These are phyloP conservation scores for Ensete ventricosum DNA, from an alignment of 176 grass and related monocot species.

Conservation along the genomic window DNA sequence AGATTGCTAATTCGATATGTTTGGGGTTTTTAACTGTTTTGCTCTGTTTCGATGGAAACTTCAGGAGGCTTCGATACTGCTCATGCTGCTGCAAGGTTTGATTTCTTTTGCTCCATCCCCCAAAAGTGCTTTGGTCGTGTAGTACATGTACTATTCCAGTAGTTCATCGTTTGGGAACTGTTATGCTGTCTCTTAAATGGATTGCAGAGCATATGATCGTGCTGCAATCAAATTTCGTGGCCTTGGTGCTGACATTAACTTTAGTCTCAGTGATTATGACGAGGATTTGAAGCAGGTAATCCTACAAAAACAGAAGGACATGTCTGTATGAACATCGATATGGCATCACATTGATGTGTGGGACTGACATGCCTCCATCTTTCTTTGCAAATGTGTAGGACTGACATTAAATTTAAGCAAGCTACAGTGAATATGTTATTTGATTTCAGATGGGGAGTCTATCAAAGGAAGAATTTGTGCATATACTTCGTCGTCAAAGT, in stretches of 20 bases:
- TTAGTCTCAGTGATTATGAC: constrained; percentile 75
- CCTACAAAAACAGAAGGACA: background rate
- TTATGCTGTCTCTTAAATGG: background rate
- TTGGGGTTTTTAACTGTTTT: constrained; percentile 2
- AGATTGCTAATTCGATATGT: background rate
- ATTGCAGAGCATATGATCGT: constrained; percentile 74
- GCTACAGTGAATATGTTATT: background rate
- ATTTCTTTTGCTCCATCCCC: background rate
- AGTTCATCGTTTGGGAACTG: background rate
- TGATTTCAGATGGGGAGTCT: constrained; percentile 74
- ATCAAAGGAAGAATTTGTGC: constrained; percentile 96
- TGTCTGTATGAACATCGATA: background rate
- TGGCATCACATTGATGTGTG: background rate
- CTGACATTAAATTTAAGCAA: background rate
- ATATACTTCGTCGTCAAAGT: constrained; percentile 94
- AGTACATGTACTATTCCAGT: background rate
- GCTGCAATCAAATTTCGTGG: constrained; percentile 96
- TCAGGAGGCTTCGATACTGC: constrained; percentile 97
- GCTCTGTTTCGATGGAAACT: constrained; percentile 4
- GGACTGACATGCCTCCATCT: background rate
- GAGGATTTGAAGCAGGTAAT: constrained; percentile 87
- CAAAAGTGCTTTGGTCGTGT: background rate
- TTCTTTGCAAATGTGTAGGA: background rate
- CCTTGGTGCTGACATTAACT: constrained; percentile 92
- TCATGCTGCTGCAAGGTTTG: constrained; percentile 77